Evolutionary conservation across 2,329 filamentous ascomycete genomes (phyloP), one percentile per base, ranked within the genome.

Genomic region (Talaromyces amestolkiae): DNA sequence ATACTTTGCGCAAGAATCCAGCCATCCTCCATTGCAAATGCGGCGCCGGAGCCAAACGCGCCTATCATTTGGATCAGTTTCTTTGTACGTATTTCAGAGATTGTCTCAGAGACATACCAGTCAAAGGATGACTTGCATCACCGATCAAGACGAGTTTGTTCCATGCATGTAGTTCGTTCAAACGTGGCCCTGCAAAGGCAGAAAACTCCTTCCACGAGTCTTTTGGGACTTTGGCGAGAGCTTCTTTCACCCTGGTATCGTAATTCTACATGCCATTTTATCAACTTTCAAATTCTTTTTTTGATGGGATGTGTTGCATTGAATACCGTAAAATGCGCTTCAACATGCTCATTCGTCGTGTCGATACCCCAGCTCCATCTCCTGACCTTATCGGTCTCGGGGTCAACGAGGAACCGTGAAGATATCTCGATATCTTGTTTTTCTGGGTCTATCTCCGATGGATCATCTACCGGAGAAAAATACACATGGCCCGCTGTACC

Each of bases 111-210:
- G 7, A 49, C 60, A 17, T 62, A 72, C 82, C 82, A 0, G 83
- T 84, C 0, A 85, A 76, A 0, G 84, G 82, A 70, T 87, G 85
- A 1, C 83, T 86, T 0, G 84, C 80, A 68, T 87, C 84, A 9
- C 84, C 85, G 0, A 86, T 79, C 3, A 86, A 76, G 6, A 81
- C 84, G 2, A 85, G 69, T 61, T 79, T 80, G 49, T 79, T 72
- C 75, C 79, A 83, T 2, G 73, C 78, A 1, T 72, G 78, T 3
- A 83, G 71, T 2, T 72, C 72, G 8, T 75, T 67, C 19, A 84
- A 68, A 41, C 81, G 77, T 1, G 81, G 81, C 0, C 82, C 82
- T 0, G 82, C 77, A 63, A 83, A 84, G 0, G 81, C 78, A 3
- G 81, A 78, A 47, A 84, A 84, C 59, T 83, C 81, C 27, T 77